phyloP scores from a whole-genome alignment of 179 eudicot species.

The Spinacia oleracea region DNA sequence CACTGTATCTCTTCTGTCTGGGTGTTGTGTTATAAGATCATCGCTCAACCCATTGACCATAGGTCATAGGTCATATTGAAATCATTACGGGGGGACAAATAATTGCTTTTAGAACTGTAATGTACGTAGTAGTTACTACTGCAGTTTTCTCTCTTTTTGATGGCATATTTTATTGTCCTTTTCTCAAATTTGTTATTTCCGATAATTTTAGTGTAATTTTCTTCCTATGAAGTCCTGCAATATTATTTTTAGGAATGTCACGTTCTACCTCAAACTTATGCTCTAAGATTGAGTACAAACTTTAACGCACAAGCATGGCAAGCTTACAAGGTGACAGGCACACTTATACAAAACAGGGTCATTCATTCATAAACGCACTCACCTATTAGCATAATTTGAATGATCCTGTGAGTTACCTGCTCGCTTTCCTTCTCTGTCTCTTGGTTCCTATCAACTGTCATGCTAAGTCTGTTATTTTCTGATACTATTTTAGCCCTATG shows the following conservation, averaged over 20 bases:
- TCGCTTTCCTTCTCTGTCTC: background rate
- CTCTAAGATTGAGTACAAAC: background rate
- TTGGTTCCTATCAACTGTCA: background rate
- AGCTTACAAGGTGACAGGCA: background rate
- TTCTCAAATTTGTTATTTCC: background rate
- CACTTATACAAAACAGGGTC: background rate
- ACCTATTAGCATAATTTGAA: background rate
- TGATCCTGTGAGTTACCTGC: background rate
- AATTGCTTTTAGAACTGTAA: background rate
- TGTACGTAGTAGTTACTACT: background rate
- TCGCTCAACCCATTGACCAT: background rate
- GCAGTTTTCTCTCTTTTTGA: background rate
- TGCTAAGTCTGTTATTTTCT: background rate
- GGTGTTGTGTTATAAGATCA: background rate
- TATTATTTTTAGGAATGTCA: background rate
- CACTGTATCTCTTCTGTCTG: background rate
- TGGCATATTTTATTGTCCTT: background rate
- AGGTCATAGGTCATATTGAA: background rate
- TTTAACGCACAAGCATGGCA: background rate
- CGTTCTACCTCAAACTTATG: background rate
- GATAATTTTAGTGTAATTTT: background rate
- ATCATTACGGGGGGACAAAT: background rate
- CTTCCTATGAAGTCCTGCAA: background rate
- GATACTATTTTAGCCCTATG: background rate
- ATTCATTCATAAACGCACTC: background rate